Evolutionary conservation across 2,329 filamentous ascomycete genomes (phyloP).

Genomic region (Cladosporium sp.): DNA sequence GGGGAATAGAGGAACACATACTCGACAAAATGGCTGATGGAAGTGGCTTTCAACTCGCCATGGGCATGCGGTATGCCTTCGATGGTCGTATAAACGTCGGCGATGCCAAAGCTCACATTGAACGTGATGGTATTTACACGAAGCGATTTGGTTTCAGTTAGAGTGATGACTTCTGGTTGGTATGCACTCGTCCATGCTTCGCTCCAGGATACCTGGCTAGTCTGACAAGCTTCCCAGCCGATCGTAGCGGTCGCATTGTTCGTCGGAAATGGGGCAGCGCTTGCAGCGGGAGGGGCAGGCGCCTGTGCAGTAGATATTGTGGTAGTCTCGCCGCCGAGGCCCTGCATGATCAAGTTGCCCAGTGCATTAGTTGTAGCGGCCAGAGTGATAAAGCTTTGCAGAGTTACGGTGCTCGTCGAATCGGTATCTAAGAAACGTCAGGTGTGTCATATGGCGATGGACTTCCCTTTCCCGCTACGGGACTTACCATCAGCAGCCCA

Average conservation of each 20-base stretch:
- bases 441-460: background rate
- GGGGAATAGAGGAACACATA: background rate
- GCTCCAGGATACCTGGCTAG: slow-evolving; percentile 13
- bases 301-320: background rate
- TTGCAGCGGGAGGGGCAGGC: background rate
- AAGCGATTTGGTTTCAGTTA: background rate
- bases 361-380: background rate
- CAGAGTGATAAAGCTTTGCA: background rate
- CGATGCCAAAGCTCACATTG: slow-evolving; percentile 13
- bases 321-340: background rate
- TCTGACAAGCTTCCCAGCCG: slow-evolving; percentile 17
- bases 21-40: slow-evolving; percentile 12
- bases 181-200: slow-evolving; percentile 11
- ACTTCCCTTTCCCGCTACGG: too few relatives aligned
- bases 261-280: background rate
- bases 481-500: background rate
- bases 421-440: background rate
- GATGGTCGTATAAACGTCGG: slow-evolving; percentile 18
- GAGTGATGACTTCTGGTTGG: slow-evolving; percentile 1
- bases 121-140: background rate
- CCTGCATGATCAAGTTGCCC: slow-evolving; percentile 6
- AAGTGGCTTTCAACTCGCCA: background rate
- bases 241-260: background rate
- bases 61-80: slow-evolving; percentile 16
- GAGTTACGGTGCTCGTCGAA: background rate